Percentiles rank a stretch among this genome's conserved stretches.
Conservation (phyloP, 805 yeast genomes). For the Komagataella kurtzmanii region DNA sequence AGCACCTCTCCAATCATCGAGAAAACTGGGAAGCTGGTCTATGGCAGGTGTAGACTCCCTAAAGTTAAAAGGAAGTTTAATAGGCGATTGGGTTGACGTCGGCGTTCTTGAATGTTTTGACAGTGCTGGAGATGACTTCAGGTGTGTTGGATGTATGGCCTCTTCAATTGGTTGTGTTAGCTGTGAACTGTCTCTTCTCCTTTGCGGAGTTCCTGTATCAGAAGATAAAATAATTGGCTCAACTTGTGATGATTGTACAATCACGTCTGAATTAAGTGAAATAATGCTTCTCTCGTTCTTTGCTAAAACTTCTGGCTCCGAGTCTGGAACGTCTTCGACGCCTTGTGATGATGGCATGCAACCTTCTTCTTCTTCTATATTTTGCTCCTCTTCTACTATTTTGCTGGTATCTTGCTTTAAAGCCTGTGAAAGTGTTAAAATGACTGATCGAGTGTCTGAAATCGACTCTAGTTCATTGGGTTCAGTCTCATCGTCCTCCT, state of each 20-base stretch:
- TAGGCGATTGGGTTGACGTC: neutral
- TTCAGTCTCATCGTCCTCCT: conserved; percentile 17
- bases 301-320: neutral
- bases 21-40: neutral
- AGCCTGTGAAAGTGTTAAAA: neutral
- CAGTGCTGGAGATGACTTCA: neutral
- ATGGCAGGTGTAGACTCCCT: neutral
- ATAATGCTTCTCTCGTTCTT: neutral
- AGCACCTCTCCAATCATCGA: neutral
- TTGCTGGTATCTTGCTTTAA: neutral
- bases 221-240: neutral
- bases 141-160: neutral
- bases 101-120: neutral
- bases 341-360: neutral
- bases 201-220: neutral
- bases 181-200: neutral
- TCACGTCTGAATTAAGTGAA: neutral
- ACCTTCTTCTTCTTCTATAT: neutral
- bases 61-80: neutral
- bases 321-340: neutral
- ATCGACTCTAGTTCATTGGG: conserved; percentile 22
- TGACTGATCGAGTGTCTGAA: conserved; percentile 6
- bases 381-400: neutral
- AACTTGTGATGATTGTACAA: neutral
- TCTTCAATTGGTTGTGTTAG: neutral